These are phyloP conservation scores for Neophaeococcomyces aloes DNA, from an alignment of 2,329 filamentous ascomycete genomes.

Conservation along the genomic window DNA sequence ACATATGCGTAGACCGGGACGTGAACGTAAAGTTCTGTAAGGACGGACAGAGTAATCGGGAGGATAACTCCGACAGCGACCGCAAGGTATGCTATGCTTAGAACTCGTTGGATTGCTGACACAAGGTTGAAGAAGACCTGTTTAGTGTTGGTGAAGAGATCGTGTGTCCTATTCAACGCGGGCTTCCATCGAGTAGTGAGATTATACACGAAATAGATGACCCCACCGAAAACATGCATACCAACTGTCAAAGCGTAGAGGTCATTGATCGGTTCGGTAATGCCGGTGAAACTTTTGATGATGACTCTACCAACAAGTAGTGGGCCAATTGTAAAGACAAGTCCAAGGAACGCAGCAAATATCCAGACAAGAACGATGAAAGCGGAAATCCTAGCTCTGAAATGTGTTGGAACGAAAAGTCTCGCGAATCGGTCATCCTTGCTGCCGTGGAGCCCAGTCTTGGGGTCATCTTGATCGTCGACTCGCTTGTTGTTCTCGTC, in stretches of 20 bases:
- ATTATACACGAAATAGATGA: conserved; percentile 46
- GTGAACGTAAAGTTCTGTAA: conserved; percentile 81
- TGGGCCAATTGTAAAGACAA: conserved; percentile 75
- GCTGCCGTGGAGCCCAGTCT: conserved; percentile 49
- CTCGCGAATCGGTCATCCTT: conserved; percentile 53
- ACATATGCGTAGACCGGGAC: conserved; percentile 78
- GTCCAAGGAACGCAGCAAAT: conserved; percentile 79
- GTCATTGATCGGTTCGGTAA: conserved; percentile 71
- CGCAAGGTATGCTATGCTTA: conserved; percentile 64
- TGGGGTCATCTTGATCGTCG: conserved; percentile 47
- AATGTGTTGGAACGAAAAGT: conserved; percentile 76
- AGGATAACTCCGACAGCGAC: conserved; percentile 64
- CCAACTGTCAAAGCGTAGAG: conserved; percentile 93
- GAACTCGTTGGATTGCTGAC: conserved; percentile 23
- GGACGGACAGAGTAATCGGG: conserved; percentile 64
- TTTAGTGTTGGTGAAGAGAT: conserved; percentile 12
- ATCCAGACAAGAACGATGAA: conserved; percentile 90
- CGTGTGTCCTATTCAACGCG: conserved; percentile 3
- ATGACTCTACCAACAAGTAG: conserved; percentile 73
- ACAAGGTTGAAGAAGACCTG: conserved; percentile 18
- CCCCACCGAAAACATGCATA: conserved; percentile 64
- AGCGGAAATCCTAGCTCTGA: conserved; percentile 65
- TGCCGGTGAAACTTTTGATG: conserved; percentile 61
- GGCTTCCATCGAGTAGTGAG: background rate
- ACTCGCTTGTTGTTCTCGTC: conserved; percentile 54